These are phyloP conservation scores for Didymella keratinophila DNA, from an alignment of 2,329 filamentous ascomycete species.

Conservation along the genomic window DNA sequence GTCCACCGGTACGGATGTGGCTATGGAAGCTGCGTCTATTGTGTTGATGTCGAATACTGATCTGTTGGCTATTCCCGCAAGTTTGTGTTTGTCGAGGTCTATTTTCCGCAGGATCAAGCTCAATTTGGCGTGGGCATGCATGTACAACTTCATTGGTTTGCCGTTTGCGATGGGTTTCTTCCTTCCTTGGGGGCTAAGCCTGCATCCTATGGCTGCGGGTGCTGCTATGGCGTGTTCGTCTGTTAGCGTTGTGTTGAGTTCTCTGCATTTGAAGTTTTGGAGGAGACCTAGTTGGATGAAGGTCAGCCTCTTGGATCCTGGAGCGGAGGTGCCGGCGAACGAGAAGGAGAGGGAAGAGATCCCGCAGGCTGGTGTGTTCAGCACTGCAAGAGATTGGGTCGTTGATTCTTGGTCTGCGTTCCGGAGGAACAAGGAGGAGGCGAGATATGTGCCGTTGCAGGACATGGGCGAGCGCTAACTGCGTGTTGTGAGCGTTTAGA, in stretches of 20 bases:
- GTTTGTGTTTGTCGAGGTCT: constrained; percentile 78
- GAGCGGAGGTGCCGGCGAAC: constrained; percentile 38
- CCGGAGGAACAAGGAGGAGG: constrained; percentile 50
- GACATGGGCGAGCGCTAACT: constrained; percentile 49
- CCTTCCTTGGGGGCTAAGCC: constrained; percentile 82
- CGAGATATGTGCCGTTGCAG: constrained; percentile 57
- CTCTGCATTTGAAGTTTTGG: constrained; percentile 85
- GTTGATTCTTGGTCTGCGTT: constrained; percentile 43
- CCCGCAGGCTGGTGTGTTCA: constrained; percentile 31
- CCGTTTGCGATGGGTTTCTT: constrained; percentile 98
- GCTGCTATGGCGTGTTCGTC: constrained; percentile 92
- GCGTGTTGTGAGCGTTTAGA: neutral
- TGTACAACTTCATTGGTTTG: constrained; percentile 90
- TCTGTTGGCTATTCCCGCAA: constrained; percentile 89
- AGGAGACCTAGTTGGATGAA: constrained; percentile 86
- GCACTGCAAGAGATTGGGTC: constrained; percentile 38
- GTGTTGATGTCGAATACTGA: constrained; percentile 94
- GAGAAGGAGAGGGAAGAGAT: constrained; percentile 40
- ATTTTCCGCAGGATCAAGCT: constrained; percentile 95
- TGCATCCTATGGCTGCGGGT: constrained; percentile 94
- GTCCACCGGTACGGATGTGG: constrained; percentile 90
- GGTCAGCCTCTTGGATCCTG: constrained; percentile 66
- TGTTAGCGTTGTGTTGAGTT: constrained; percentile 86
- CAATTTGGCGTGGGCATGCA: constrained; percentile 90
- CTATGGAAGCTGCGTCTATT: constrained; percentile 95